Evolutionary conservation across 2,329 filamentous ascomycete genomes (phyloP).

Genomic region (Ophiostoma triangulosporum): DNA sequence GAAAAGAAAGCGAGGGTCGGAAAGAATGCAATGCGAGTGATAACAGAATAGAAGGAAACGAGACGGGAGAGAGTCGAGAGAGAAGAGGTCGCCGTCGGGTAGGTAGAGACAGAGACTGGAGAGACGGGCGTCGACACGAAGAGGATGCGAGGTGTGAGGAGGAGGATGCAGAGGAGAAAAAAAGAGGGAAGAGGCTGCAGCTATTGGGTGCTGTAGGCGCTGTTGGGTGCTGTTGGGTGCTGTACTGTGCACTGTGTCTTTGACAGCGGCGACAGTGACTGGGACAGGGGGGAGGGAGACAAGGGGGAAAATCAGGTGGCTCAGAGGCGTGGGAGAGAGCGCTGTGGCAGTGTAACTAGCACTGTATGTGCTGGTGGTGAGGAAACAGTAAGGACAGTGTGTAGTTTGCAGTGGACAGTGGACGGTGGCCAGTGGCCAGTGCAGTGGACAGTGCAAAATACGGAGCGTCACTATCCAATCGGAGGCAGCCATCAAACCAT

Average conservation of each 20-base stretch:
- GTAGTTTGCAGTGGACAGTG: not conserved
- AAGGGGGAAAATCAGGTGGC: too few species aligned
- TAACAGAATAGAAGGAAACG: too few species aligned
- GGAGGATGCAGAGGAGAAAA: not conserved
- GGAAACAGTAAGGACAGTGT: not conserved
- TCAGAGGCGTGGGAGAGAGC: too few species aligned
- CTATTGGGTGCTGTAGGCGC: not conserved
- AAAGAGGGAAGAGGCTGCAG: constrained; percentile 2
- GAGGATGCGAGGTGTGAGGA: not conserved
- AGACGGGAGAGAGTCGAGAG: not conserved
- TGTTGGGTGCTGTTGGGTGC: too few species aligned
- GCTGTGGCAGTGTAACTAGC: too few species aligned
- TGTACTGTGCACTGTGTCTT: not conserved
- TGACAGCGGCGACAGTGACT: too few species aligned
- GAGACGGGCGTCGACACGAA: not conserved
- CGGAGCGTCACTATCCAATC: not conserved
- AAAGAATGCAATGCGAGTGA: not conserved
- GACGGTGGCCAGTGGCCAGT: not conserved
- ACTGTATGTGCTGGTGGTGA: not conserved
- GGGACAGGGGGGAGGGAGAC: too few species aligned
- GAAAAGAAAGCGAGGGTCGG: not conserved
- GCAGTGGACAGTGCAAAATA: not conserved
- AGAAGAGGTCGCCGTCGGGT: not conserved
- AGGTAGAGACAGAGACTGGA: not conserved
- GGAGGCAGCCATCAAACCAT: too few species aligned